Conservation (phyloP, 352 stramenopile genomes). For the Phytophthora syringae region DNA sequence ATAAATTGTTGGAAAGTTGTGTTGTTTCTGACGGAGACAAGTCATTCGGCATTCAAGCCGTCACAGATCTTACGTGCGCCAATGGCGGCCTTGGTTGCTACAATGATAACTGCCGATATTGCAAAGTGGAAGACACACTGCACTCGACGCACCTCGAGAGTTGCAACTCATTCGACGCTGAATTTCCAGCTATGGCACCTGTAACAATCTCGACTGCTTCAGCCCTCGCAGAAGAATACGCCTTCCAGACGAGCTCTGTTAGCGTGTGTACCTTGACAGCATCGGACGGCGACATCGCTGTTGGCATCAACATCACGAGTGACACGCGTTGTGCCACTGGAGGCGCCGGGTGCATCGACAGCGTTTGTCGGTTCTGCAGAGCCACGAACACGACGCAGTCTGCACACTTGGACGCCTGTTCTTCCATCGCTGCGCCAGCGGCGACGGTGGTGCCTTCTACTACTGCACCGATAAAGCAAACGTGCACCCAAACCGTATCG, state of each 20-base stretch:
- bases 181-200: slow-evolving; percentile 24
- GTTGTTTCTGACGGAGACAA: slow-evolving; percentile 39
- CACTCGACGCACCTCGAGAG: slow-evolving; percentile 39
- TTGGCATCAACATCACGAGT: slow-evolving; percentile 36
- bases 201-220: slow-evolving; percentile 19
- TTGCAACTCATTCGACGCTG: slow-evolving; percentile 19
- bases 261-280: slow-evolving; percentile 22
- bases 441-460: slow-evolving; percentile 27
- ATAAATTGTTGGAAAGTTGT: slow-evolving; percentile 5
- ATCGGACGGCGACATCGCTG: slow-evolving; percentile 35
- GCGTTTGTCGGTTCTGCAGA: slow-evolving; percentile 48
- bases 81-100: slow-evolving; percentile 51
- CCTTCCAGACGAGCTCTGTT: not conserved
- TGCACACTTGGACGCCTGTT: slow-evolving; percentile 16
- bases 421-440: not conserved
- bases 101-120: slow-evolving; percentile 50
- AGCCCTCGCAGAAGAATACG: not conserved
- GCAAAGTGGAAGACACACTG: slow-evolving; percentile 38
- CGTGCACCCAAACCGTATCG: slow-evolving; percentile 34
- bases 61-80: slow-evolving; percentile 34
- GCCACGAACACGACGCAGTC: slow-evolving; percentile 15
- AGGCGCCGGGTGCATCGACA: slow-evolving; percentile 36
- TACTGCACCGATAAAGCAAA: slow-evolving; percentile 7
- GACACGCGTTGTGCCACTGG: slow-evolving; percentile 29
- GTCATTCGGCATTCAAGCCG: slow-evolving; percentile 36